These are phyloP conservation scores for Sequoia sempervirens DNA, from an alignment of 75 land plant species.

Conservation along the genomic window DNA sequence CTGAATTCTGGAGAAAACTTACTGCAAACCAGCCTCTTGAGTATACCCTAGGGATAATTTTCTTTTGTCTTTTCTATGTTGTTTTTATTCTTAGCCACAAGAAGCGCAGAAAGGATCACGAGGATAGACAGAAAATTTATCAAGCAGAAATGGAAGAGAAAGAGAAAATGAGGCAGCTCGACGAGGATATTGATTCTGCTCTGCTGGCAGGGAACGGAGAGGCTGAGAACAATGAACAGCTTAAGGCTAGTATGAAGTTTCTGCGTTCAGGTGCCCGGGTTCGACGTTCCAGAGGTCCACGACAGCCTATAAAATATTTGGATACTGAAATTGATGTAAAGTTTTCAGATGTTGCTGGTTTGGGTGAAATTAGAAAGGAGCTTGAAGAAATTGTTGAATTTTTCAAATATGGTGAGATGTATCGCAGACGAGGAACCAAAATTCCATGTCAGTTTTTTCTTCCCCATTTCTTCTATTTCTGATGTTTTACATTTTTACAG, in stretches of 20 bases:
- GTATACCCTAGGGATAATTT: constrained; percentile 46
- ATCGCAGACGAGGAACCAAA: constrained; percentile 77
- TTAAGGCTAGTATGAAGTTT: constrained; percentile 38
- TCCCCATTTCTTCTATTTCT: background rate
- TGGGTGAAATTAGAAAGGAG: constrained; percentile 91
- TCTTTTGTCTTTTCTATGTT: constrained; percentile 71
- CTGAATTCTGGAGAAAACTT: constrained; percentile 38
- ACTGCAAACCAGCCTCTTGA: constrained; percentile 46
- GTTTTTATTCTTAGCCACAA: constrained; percentile 67
- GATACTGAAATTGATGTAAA: constrained; percentile 80
- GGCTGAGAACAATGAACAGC: constrained; percentile 1
- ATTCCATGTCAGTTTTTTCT: constrained; percentile 70
- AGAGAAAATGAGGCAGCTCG: constrained; percentile 69
- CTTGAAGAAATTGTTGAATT: constrained; percentile 97
- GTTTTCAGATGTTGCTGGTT: constrained; percentile 93
- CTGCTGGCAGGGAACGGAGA: constrained; percentile 24
- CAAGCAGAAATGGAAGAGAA: constrained; percentile 84
- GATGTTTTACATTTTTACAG: background rate
- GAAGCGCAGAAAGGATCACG: constrained; percentile 79
- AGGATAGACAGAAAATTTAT: constrained; percentile 83
- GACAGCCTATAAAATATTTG: constrained; percentile 58
- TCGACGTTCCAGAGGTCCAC: constrained; percentile 38
- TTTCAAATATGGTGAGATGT: constrained; percentile 81
- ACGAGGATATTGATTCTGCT: constrained; percentile 47
- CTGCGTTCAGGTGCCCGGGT: constrained; percentile 92